Base-by-base conservation (phyloP, 2,329 filamentous ascomycete genomes). In the Didymella pomorum region DNA sequence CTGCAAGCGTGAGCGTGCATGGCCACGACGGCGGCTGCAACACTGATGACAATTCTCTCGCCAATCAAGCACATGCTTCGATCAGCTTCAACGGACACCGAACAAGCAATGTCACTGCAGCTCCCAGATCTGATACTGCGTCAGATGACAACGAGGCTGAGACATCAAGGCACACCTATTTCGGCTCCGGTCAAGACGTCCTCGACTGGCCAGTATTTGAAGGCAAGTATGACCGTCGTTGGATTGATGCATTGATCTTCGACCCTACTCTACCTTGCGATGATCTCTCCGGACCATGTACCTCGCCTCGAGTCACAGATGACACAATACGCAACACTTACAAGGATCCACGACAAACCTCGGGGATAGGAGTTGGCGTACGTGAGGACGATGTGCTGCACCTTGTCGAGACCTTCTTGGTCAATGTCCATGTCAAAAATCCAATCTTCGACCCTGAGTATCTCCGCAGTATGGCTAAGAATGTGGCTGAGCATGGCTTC, bases 391-490 rank as follows among this genome's bases (percentile, higher is more conserved):
- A 75, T 47, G 64, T 75, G 14, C 58, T 56, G 2, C 45, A 58
- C 23, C 64, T 75, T 2, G 65, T 70, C 16, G 63, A 73, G 28
- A 63, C 53, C 7, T 76, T 76, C 42, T 56, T 76, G 14, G 51
- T 66, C 3, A 73, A 73, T 42, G 71, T 73, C 12, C 71, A 75
- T n/a, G 67, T 71, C 20, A 76, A 76, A 49, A 76, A 76, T 25
- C 73, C 72, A 4, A 70, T 76, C 10, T 60, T 76, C 7, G 71
- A 75, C 49, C 57, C 68, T 2, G 58, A 53, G 0, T 67, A 69
- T 20, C 45, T 72, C 20, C 67, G 64, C 18, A 46, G 51, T 12
- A 65, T 64, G 48, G 71, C 66, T 7, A 68, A 60, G 28, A 25
- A 60, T 20, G 66, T 71, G 5, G 60, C 62, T 7, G 66, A 69